These are phyloP conservation scores for Decorospora gaudefroyi DNA, from an alignment of 2,329 filamentous ascomycete genomes.

Conservation along the genomic window DNA sequence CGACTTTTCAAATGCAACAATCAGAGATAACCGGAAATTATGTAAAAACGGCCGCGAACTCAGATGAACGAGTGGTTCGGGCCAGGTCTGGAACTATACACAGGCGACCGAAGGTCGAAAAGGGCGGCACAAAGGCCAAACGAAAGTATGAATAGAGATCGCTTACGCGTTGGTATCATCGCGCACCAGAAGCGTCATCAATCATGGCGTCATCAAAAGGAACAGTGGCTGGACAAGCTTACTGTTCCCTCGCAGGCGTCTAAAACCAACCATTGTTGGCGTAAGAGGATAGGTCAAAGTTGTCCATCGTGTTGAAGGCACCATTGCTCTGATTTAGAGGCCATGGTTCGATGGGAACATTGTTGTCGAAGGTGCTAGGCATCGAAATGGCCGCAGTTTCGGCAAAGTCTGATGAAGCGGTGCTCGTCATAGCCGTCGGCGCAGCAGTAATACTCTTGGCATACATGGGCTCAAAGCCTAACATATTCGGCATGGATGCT, in stretches of 20 bases:
- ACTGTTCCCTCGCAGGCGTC: slow-evolving; percentile 27
- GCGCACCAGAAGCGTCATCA: slow-evolving; percentile 46
- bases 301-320: slow-evolving; percentile 30
- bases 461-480: slow-evolving; percentile 39
- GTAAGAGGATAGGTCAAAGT: slow-evolving; percentile 34
- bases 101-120: slow-evolving; percentile 41
- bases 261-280: slow-evolving; percentile 41
- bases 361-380: slow-evolving; percentile 39
- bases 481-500: slow-evolving; percentile 27
- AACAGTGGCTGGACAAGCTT: slow-evolving; percentile 18
- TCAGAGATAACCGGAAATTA: slow-evolving; percentile 17
- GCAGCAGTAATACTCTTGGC: slow-evolving; percentile 32
- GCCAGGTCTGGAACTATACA: slow-evolving; percentile 44
- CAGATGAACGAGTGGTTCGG: slow-evolving; percentile 22
- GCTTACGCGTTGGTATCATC: slow-evolving; percentile 29
- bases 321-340: slow-evolving; percentile 35
- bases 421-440: slow-evolving; percentile 31
- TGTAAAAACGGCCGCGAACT: slow-evolving; percentile 32
- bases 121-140: slow-evolving; percentile 22
- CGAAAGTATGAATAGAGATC: slow-evolving; percentile 29
- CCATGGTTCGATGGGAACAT: slow-evolving; percentile 39
- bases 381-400: slow-evolving; percentile 42
- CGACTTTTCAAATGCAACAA: slow-evolving; percentile 13
- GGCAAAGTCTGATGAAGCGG: slow-evolving; percentile 27
- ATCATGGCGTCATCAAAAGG: slow-evolving; percentile 42